Percentiles rank a stretch among this genome's conserved stretches.
These are phyloP conservation scores for Emmonsia crescens DNA, from an alignment of 2,329 filamentous ascomycete species.

Conservation along the genomic window DNA sequence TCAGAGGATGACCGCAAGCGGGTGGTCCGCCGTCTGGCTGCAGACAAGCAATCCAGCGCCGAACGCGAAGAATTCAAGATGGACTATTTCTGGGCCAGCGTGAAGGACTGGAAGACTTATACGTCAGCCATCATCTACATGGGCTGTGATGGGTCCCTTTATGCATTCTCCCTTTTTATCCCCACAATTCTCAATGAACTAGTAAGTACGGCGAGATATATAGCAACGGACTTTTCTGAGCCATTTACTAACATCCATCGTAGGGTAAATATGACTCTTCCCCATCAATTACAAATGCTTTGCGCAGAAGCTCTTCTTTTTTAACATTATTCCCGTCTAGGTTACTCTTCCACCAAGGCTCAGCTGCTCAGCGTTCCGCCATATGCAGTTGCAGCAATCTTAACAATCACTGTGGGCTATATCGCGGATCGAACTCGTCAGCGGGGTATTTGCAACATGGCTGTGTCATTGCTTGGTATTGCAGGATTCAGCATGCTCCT, in stretches of 20 bases:
- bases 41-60: conserved; percentile 64
- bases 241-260: background rate
- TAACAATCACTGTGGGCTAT: conserved; percentile 62
- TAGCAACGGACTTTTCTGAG: background rate
- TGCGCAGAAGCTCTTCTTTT: background rate
- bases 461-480: conserved; percentile 58
- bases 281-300: background rate
- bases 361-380: conserved; percentile 68
- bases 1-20: conserved; percentile 57
- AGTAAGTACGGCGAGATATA: background rate
- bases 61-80: conserved; percentile 65
- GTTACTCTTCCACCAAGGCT: conserved; percentile 50
- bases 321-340: conserved; percentile 14
- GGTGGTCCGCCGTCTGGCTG: conserved; percentile 58
- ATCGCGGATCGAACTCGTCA: conserved; percentile 62
- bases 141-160: conserved; percentile 57
- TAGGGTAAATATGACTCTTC: background rate
- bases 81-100: conserved; percentile 57
- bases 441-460: conserved; percentile 72
- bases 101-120: conserved; percentile 81
- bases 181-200: conserved; percentile 61
- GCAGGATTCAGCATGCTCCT: conserved; percentile 72
- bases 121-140: conserved; percentile 65
- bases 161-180: conserved; percentile 66
- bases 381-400: conserved; percentile 57